Conservation (phyloP, 257 asterid species). For the Gentiana macrophylla region DNA sequence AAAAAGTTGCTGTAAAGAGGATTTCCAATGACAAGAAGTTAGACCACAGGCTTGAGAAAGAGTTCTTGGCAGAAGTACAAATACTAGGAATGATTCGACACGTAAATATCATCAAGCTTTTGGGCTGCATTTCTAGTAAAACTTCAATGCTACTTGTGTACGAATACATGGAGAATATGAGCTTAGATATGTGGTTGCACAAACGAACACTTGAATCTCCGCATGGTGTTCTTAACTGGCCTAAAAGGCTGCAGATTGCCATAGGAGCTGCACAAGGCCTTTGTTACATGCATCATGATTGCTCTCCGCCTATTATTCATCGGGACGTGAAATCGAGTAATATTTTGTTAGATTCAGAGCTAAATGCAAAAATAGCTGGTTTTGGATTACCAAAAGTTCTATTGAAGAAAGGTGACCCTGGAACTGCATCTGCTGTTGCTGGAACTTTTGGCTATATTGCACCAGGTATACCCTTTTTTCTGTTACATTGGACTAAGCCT, state of each 20-base stretch:
- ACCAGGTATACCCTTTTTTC: conserved; percentile 10
- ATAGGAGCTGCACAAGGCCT: conserved; percentile 19
- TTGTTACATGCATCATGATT: conserved; percentile 19
- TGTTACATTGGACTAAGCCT: neutral
- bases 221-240: conserved; percentile 18
- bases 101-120: conserved; percentile 49
- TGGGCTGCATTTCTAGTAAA: conserved; percentile 48
- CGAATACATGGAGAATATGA: conserved; percentile 55
- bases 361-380: conserved; percentile 38
- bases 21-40: conserved; percentile 32
- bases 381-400: conserved; percentile 40
- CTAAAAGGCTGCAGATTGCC: conserved; percentile 21
- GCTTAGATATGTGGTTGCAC: conserved; percentile 64
- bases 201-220: conserved; percentile 9
- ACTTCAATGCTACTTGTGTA: conserved; percentile 55
- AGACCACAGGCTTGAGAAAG: conserved; percentile 40
- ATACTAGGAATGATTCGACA: conserved; percentile 52
- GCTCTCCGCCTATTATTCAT: conserved; percentile 26
- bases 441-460: conserved; percentile 27
- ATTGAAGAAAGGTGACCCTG: conserved; percentile 13
- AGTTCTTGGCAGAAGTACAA: conserved; percentile 50
- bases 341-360: conserved; percentile 22
- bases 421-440: conserved; percentile 16
- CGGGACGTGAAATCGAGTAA: conserved; percentile 40
- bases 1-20: conserved; percentile 57